These are phyloP conservation scores for Cladosporium cucumerinum DNA, from an alignment of 2,329 filamentous ascomycete genomes.

Conservation along the genomic window DNA sequence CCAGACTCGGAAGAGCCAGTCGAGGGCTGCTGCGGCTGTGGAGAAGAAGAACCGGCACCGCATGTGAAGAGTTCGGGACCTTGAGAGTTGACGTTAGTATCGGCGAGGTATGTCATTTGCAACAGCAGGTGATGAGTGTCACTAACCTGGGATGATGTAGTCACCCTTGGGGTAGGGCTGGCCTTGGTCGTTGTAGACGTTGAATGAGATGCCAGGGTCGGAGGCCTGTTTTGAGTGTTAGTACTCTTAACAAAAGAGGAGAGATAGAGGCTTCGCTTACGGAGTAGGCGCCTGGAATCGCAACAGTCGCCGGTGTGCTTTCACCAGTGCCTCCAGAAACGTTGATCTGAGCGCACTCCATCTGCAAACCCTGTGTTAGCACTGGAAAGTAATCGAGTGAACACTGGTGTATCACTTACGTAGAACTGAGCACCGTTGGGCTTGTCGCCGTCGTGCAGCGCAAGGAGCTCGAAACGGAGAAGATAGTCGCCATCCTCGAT, in stretches of 20 bases:
- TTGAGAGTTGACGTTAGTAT: not conserved
- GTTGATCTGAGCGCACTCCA: conserved; percentile 24
- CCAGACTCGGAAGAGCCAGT: not conserved
- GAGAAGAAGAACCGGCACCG: not conserved
- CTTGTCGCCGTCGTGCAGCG: conserved; percentile 52
- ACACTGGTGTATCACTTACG: conserved; percentile 25
- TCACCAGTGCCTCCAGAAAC: conserved; percentile 18
- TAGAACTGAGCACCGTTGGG: conserved; percentile 43
- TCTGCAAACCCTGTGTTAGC: not conserved
- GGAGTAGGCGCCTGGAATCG: not conserved
- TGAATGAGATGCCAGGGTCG: conserved; percentile 21
- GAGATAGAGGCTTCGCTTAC: not conserved
- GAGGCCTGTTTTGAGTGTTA: not conserved
- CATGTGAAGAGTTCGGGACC: not conserved
- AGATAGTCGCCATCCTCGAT: conserved; percentile 55
- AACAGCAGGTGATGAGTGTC: not conserved
- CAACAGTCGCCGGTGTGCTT: not conserved
- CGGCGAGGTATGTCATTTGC: not conserved
- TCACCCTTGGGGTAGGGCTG: not conserved
- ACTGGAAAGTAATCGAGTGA: not conserved
- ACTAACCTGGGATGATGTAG: not conserved
- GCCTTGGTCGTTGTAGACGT: conserved; percentile 20
- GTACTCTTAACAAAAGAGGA: not conserved
- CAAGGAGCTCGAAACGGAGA: conserved; percentile 53
- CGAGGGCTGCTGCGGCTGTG: not conserved